Evolutionary conservation across 208 protist genomes (phyloP).

Genomic region (Leishmania tarentolae): DNA sequence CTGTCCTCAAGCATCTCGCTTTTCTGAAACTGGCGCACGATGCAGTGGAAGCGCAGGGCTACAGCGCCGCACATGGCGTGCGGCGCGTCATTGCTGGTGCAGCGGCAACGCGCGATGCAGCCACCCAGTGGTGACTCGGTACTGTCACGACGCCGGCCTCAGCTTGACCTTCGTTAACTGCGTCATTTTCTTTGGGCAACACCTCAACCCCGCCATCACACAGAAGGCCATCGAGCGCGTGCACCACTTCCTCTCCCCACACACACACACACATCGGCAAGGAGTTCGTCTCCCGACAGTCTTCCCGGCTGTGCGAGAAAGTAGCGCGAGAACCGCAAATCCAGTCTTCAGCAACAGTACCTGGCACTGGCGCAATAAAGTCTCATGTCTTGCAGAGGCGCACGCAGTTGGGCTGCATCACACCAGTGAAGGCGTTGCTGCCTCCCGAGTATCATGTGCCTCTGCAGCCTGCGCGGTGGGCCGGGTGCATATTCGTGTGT

Average conservation of each 20-base stretch:
- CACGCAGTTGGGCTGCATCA: conserved; percentile 30
- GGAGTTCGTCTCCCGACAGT: conserved; percentile 46
- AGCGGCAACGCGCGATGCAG: conserved; percentile 46
- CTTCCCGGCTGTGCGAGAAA: conserved; percentile 24
- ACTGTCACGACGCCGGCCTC: conserved; percentile 44
- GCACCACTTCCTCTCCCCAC: conserved; percentile 45
- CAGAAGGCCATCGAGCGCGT: conserved; percentile 78
- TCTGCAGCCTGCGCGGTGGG: not conserved
- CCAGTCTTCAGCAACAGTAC: not conserved
- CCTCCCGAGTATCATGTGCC: conserved; percentile 34
- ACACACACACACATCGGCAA: conserved; percentile 71
- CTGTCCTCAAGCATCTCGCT: conserved; percentile 55
- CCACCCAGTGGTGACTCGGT: conserved; percentile 7
- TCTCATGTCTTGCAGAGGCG: conserved; percentile 3
- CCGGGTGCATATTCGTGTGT: not conserved
- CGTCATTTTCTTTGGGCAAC: conserved; percentile 76
- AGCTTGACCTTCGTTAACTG: conserved; percentile 78
- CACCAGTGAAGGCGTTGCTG: conserved; percentile 22
- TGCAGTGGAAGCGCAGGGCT: conserved; percentile 29
- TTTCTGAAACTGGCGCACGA: conserved; percentile 33
- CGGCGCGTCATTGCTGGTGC: conserved; percentile 37
- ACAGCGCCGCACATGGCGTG: conserved; percentile 38
- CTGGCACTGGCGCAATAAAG: not conserved
- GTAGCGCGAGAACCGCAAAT: conserved; percentile 3
- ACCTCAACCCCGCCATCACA: conserved; percentile 74